These are phyloP conservation scores for Pyrus pyrifolia DNA, from an alignment of 306 rosid species.

Conservation along the genomic window DNA sequence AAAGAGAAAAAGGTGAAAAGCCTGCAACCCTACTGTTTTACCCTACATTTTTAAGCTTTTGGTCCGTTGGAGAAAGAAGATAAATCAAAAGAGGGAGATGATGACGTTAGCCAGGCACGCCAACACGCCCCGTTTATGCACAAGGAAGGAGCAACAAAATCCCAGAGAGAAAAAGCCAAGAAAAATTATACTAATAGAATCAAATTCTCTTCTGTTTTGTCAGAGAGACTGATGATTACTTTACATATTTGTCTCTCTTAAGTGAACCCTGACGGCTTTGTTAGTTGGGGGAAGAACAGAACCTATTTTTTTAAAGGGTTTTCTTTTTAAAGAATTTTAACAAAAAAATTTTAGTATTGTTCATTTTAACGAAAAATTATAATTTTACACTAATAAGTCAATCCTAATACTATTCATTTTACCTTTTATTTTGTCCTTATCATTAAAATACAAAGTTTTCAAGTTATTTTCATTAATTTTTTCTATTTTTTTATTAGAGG, in stretches of 20 bases:
- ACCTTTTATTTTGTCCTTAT: no score
- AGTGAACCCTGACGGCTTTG: background rate
- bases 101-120: conserved; percentile 36
- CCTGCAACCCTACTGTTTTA: background rate
- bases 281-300: background rate
- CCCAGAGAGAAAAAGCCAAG: background rate
- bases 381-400: no score
- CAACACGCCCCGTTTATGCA: conserved; percentile 9
- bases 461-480: no score
- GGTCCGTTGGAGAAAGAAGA: background rate
- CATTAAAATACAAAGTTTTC: no score
- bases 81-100: conserved; percentile 14
- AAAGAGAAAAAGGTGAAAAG: conserved; percentile 9
- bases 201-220: background rate
- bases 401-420: no score
- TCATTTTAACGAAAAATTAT: no score
- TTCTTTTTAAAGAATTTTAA: no score
- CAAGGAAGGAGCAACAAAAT: background rate
- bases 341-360: no score
- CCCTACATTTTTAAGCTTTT: background rate
- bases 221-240: background rate
- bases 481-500: no score
- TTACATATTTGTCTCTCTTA: background rate
- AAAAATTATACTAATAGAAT: background rate
- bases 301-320: no score